These are phyloP conservation scores for Rheum nobile DNA, from an alignment of 148 eudicot genomes.

Conservation along the genomic window DNA sequence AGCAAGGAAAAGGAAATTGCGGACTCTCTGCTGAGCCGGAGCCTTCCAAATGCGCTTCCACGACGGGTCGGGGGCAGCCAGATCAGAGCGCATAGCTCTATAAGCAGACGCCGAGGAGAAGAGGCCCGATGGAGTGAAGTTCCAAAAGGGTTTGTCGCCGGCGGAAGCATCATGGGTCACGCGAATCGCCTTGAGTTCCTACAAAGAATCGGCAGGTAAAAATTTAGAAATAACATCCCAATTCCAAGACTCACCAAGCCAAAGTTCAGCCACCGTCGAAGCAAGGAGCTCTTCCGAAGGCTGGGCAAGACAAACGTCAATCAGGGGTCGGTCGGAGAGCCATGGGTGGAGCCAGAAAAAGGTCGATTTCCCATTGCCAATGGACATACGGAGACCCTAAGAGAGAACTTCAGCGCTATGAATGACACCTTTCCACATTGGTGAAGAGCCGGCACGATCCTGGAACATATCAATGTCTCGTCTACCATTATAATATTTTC, in stretches of 20 bases:
- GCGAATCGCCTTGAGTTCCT: not conserved
- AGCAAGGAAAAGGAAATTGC: too few relatives aligned
- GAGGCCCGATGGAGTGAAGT: not conserved
- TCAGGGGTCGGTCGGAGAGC: not conserved
- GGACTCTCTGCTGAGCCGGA: too few relatives aligned
- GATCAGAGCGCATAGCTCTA: too few relatives aligned
- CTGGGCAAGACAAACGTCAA: rapidly evolving
- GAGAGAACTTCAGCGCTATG: not conserved
- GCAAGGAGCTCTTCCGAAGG: not conserved
- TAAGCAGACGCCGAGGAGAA: too few relatives aligned
- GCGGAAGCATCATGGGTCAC: not conserved
- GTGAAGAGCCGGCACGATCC: not conserved
- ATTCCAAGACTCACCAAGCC: not conserved
- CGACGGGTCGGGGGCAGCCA: too few relatives aligned
- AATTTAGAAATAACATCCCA: not conserved
- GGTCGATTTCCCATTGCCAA: not conserved
- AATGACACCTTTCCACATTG: not conserved
- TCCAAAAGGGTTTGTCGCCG: too few relatives aligned
- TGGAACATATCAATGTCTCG: not conserved
- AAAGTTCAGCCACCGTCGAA: not conserved
- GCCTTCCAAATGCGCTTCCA: too few relatives aligned
- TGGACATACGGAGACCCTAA: not conserved
- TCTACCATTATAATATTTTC: not conserved
- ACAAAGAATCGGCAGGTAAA: not conserved
- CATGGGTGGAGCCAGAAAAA: not conserved